Evolutionary conservation across 257 asterid species (phyloP), one percentile per base, ranked within the genome.

Genomic region (Penstemon davidsonii): DNA sequence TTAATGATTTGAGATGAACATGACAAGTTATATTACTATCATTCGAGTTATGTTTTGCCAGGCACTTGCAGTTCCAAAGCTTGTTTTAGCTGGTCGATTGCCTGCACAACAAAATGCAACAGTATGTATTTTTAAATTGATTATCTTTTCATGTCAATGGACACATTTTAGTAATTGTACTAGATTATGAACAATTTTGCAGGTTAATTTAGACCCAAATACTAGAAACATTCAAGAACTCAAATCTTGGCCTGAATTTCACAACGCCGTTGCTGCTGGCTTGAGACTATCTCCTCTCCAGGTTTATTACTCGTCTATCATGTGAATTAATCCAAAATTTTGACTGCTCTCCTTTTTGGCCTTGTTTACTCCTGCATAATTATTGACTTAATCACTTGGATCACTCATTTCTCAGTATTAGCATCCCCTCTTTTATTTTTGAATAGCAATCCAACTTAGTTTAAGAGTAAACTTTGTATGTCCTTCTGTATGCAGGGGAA

Each of bases 191-290:
- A 18, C 45, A 44, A 47, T 79, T 60, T 15, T 73, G 78, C 88
- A 93, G 99, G 95, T 93, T 73, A 93, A 88, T 71, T 75, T 93
- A 69, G 99, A 93, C 60, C 92, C 97, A 43, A 90, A 87, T 60
- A 73, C 84, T 70, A 86, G 96, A 85, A 93, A 90, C 76, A 77
- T 91, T 64, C 97, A 85, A 74, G 99, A 93, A 60, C 87, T 93
- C 19, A 88, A 84, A 72, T 84, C 87, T 76, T 93, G 99, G 97
- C 96, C 99, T 13, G 99, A 93, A 83, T 93, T 93, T 82, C 97
- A 93, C 85, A 93, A 93, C 80, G 97, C 97, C 52, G 97, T 93
- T 75, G 97, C 99, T 72, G 90, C 99, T 70, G 99, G 99, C 75
- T 79, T 93, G 81, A 88, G 95, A 73, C 86, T 90, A 66, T 86